These are phyloP conservation scores for Zygoascus meyerae DNA, from an alignment of 1,139 yeast species.

Conservation along the genomic window DNA sequence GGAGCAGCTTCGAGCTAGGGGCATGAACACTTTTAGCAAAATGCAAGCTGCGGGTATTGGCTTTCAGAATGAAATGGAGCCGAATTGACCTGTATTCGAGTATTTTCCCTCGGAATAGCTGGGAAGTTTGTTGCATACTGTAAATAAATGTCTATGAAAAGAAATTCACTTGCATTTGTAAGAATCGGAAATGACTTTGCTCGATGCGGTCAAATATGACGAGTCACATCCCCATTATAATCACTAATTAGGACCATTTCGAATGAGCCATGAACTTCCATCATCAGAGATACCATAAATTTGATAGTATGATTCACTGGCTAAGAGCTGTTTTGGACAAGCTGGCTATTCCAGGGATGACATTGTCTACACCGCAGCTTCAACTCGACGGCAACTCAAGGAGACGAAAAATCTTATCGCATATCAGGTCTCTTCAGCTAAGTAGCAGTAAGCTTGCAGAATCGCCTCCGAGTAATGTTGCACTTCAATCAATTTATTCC, in stretches of 20 bases:
- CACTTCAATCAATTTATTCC: not conserved
- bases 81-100: too few species aligned
- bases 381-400: not conserved
- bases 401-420: not conserved
- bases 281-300: too few species aligned
- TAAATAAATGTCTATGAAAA: too few species aligned
- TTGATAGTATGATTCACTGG: not conserved
- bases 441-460: not conserved
- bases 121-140: too few species aligned
- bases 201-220: too few species aligned
- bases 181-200: too few species aligned
- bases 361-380: not conserved
- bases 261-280: too few species aligned
- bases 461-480: not conserved
- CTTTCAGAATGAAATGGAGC: too few species aligned
- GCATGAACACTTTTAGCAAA: constrained; percentile 22
- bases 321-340: not conserved
- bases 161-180: too few species aligned
- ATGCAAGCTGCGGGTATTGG: constrained; percentile 3
- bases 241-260: too few species aligned
- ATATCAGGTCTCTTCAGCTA: not conserved
- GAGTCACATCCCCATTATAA: too few species aligned
- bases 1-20: constrained; percentile 47
- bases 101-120: too few species aligned
- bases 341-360: not conserved